phyloP scores from a whole-genome alignment of 2,329 filamentous ascomycete genomes.

The Colletotrichum musicola region DNA sequence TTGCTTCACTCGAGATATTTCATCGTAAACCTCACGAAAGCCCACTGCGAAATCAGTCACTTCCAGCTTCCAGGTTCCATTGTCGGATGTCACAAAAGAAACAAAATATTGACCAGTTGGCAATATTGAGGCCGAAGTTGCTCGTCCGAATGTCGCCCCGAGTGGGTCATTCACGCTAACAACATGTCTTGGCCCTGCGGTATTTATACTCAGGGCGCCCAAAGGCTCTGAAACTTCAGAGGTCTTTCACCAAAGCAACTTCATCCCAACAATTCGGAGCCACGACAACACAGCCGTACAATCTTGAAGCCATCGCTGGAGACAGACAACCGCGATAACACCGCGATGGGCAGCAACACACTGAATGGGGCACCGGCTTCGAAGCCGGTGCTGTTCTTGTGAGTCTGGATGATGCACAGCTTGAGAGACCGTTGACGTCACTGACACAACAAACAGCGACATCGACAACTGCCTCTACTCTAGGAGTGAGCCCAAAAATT shows the following conservation, averaged over 20 bases:
- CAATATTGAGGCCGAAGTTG: no score
- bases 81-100: no score
- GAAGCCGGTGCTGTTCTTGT: conserved; percentile 61
- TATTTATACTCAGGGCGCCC: background rate
- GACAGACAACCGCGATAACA: background rate
- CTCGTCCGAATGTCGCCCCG: no score
- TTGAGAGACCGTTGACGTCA: background rate
- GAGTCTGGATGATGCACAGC: conserved; percentile 21
- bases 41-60: no score
- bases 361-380: conserved; percentile 48
- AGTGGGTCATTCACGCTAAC: no score
- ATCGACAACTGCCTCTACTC: conserved; percentile 99
- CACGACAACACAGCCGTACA: background rate
- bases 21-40: no score
- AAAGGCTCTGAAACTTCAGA: background rate
- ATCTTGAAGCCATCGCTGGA: no score
- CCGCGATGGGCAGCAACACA: conserved; percentile 3
- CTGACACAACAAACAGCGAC: conserved; percentile 72
- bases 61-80: no score
- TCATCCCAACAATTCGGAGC: background rate
- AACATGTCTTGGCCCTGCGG: background rate
- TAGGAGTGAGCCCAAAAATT: conserved; percentile 71
- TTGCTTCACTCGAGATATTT: no score
- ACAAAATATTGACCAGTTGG: no score
- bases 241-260: background rate